Conservation (phyloP, 164 flowering plant species). For the Magnolia kwangsiensis region DNA sequence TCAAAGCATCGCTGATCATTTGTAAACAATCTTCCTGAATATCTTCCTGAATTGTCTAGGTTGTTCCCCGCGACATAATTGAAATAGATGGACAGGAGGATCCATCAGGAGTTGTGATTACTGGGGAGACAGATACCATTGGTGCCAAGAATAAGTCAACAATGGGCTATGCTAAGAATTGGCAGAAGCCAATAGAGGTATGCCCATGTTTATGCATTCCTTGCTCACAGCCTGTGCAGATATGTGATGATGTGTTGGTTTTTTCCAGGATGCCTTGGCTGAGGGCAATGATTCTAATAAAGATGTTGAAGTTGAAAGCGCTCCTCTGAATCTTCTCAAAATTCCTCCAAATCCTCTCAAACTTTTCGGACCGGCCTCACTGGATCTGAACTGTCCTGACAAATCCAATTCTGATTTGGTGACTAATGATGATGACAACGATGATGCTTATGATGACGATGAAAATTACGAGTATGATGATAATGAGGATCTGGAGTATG, state of each 20-base stretch:
- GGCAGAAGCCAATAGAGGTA: conserved; percentile 10
- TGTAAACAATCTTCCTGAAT: neutral
- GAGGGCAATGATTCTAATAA: conserved; percentile 5
- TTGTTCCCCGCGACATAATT: conserved; percentile 38
- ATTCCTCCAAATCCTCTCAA: neutral
- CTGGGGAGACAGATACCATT: conserved; percentile 19
- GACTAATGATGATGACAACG: conserved; percentile 1
- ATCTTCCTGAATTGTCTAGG: conserved; percentile 25
- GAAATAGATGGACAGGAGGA: conserved; percentile 45
- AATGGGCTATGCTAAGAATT: neutral
- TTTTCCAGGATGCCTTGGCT: conserved; percentile 13
- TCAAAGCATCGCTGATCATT: too few species aligned
- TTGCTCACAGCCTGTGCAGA: neutral
- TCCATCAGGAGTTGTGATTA: conserved; percentile 21
- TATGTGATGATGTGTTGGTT: neutral
- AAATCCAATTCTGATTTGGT: neutral
- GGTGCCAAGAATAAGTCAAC: conserved; percentile 39
- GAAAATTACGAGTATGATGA: neutral
- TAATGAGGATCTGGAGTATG: neutral
- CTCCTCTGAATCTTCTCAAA: conserved; percentile 4
- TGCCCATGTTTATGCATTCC: neutral
- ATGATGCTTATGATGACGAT: conserved; percentile 2
- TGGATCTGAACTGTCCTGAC: neutral
- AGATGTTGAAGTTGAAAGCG: neutral
- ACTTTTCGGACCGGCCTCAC: neutral